Conservation (phyloP, 2,329 filamentous ascomycete genomes). For the Scopulariopsis brevicaulis region DNA sequence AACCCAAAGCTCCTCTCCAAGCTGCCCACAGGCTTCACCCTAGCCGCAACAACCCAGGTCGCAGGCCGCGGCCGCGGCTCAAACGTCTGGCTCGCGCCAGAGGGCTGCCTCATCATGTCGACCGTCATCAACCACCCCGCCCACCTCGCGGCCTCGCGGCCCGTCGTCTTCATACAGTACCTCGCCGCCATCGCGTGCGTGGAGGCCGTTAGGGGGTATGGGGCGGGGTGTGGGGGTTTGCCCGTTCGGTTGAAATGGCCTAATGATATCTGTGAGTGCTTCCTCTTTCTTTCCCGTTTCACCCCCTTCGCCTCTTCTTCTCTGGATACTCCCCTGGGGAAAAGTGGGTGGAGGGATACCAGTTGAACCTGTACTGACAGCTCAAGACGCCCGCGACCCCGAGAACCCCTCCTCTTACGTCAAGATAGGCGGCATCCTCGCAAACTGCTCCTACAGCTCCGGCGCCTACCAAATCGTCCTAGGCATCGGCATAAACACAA, state of each 20-base stretch:
- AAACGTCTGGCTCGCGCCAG: constrained; percentile 91
- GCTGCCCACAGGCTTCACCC: constrained; percentile 77
- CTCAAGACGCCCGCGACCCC: constrained; percentile 50
- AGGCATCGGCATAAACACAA: constrained; percentile 78
- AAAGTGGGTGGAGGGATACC: neutral
- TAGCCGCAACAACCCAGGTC: constrained; percentile 77
- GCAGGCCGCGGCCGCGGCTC: constrained; percentile 78
- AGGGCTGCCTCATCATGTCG: constrained; percentile 79
- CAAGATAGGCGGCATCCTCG: constrained; percentile 88
- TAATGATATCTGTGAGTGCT: constrained; percentile 70
- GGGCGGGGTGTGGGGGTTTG: constrained; percentile 59
- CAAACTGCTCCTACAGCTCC: constrained; percentile 72
- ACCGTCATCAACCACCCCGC: constrained; percentile 77
- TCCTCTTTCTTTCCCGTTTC: neutral
- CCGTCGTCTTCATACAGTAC: constrained; percentile 91
- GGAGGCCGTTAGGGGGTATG: constrained; percentile 72
- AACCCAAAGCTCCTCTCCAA: constrained; percentile 68
- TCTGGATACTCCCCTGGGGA: neutral
- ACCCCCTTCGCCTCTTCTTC: neutral
- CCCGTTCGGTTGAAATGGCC: constrained; percentile 93
- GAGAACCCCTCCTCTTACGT: constrained; percentile 46
- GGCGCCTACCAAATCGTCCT: constrained; percentile 75
- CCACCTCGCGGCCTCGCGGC: constrained; percentile 57
- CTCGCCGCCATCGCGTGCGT: constrained; percentile 81
- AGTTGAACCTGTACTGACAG: neutral